phyloP scores from a whole-genome alignment of 345 rosid genomes.

The Xanthoceras sorbifolium region DNA sequence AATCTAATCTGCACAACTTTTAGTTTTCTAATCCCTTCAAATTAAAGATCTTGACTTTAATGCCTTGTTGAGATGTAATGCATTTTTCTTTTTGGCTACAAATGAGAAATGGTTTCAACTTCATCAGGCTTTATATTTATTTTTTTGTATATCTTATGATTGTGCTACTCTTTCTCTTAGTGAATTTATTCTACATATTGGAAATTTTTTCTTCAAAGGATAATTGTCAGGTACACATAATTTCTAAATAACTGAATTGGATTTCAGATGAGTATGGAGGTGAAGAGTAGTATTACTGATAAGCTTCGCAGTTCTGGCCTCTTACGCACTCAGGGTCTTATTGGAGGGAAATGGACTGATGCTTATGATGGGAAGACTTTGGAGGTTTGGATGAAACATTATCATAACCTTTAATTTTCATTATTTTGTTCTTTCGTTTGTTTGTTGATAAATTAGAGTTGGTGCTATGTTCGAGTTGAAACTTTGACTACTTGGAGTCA shows the following conservation, averaged over 20 bases:
- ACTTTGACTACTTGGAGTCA: constrained; percentile 1
- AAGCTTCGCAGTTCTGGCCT: constrained; percentile 56
- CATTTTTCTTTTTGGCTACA: background rate
- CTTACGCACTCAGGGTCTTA: constrained; percentile 67
- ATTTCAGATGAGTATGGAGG: constrained; percentile 62
- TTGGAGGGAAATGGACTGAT: constrained; percentile 88
- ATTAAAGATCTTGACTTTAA: background rate
- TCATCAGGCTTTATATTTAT: background rate
- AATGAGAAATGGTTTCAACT: too few relatives aligned
- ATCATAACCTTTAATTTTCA: background rate
- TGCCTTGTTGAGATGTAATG: background rate
- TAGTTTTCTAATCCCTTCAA: background rate
- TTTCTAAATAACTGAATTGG: constrained; percentile 11
- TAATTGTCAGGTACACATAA: background rate
- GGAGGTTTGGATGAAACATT: constrained; percentile 43
- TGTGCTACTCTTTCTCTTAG: background rate
- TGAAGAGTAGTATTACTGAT: constrained; percentile 45
- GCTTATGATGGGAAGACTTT: constrained; percentile 72
- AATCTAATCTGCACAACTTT: background rate
- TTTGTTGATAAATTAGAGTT: background rate
- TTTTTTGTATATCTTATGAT: background rate
- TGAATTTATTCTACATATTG: background rate
- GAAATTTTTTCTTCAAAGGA: background rate
- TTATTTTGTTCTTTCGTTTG: background rate
- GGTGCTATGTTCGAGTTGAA: background rate